phyloP scores from a whole-genome alignment of 2,329 filamentous ascomycete species.

The Stemphylium lycopersici region DNA sequence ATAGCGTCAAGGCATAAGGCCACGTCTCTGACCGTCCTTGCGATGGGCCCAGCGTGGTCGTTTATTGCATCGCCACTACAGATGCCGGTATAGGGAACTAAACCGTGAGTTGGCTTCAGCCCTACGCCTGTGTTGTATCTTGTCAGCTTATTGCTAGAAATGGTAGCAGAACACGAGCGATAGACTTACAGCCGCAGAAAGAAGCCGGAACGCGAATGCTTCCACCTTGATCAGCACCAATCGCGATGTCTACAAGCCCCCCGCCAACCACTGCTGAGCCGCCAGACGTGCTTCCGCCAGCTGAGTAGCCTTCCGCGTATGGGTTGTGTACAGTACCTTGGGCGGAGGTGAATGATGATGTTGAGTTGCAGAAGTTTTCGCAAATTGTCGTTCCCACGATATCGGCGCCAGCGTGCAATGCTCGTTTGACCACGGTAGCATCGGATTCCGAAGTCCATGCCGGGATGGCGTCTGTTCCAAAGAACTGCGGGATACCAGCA shows the following conservation, averaged over 20 bases:
- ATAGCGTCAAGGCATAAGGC: constrained; percentile 40
- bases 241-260: constrained; percentile 46
- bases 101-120: constrained; percentile 56
- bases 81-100: constrained; percentile 60
- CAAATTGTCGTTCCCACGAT: constrained; percentile 60
- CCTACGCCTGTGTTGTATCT: constrained; percentile 23
- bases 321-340: constrained; percentile 51
- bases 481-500: constrained; percentile 60
- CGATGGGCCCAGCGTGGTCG: constrained; percentile 52
- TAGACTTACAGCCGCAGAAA: constrained; percentile 42
- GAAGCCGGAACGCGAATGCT: constrained; percentile 48
- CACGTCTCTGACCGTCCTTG: constrained; percentile 31
- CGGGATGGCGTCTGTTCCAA: constrained; percentile 57
- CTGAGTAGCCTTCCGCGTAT: constrained; percentile 53
- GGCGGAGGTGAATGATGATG: constrained; percentile 56
- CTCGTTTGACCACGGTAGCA: constrained; percentile 60
- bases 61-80: constrained; percentile 46
- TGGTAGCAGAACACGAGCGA: too few relatives aligned
- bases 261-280: constrained; percentile 52
- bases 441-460: constrained; percentile 60
- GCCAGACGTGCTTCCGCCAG: constrained; percentile 57
- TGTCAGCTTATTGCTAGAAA: neutral
- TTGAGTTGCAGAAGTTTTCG: constrained; percentile 61
- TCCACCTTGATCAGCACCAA: constrained; percentile 51
- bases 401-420: constrained; percentile 58